Evolutionary conservation across 306 rosid genomes (phyloP), one percentile per base, ranked within the genome.

Genomic region (Pterocarpus santalinus): DNA sequence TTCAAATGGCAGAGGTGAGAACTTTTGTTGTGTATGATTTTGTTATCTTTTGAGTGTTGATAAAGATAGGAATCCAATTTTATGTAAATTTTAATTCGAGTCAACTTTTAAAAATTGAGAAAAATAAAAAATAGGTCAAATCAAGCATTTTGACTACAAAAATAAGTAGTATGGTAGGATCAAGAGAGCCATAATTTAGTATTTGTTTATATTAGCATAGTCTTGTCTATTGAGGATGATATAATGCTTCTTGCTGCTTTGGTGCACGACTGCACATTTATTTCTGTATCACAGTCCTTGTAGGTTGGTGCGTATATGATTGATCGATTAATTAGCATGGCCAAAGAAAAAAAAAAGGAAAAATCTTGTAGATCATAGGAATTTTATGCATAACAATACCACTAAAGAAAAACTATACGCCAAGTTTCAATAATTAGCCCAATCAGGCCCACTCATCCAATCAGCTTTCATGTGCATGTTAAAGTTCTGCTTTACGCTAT

Each of bases 1-100:
- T 82, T 79, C 96, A 56, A 84, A 90, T 43, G 99, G 94, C 55
- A 90, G 98, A 90, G 98, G 99, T 92, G 79, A 83, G 96, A 76
- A 44, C 70, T 78, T 51, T 3, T 28, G 15, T 63, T 15, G 60
- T 32, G 53, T 69, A 9, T 15, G 17, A 8, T 49, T 61, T 69
- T 55, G 67, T 58, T 39, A 72, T 77, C 66, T 34, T 69, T 30
- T 32, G 52, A 46, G 58, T 65, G 71, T 65, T 74, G n/a, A 52
- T 53, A 14, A 63, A 66, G 57, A 61, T 66, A 38, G 53, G 13
- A 9, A 47, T 82, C 15, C 46, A 56, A 39, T 70, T 61, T 55
- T 68, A 33, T 69, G 46, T 4, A 8, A 16, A 46, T 34, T 62
- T 52, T 15, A 43, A 28, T 47, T 47, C 11, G 11, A 52, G 34